phyloP scores from a whole-genome alignment of 106 monocot species.

The Cymbidium sinense region DNA sequence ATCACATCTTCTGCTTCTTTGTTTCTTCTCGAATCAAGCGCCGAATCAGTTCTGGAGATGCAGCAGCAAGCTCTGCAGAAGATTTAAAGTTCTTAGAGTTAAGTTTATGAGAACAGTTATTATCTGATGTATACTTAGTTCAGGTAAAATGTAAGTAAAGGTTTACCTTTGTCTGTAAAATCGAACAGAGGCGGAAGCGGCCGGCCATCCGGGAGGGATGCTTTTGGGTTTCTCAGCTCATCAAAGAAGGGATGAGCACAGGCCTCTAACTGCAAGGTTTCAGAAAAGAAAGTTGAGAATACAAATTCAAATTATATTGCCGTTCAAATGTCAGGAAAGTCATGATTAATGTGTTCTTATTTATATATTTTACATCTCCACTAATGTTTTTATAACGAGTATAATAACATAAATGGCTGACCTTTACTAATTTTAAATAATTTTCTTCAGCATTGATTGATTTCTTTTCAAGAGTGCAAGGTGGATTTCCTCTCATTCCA shows the following conservation, averaged over 20 bases:
- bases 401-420: background rate
- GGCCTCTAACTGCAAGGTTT: slow-evolving; percentile 51
- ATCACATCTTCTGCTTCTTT: slow-evolving; percentile 2
- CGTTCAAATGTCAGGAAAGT: background rate
- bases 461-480: background rate
- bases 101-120: background rate
- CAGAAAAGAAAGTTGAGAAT: background rate
- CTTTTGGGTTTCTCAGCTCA: slow-evolving; percentile 57
- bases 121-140: background rate
- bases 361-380: no score
- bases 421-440: background rate
- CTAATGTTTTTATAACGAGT: no score
- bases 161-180: slow-evolving; percentile 48
- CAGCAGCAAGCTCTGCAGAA: slow-evolving; percentile 9
- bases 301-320: background rate
- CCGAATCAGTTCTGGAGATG: slow-evolving; percentile 11
- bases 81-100: background rate
- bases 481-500: background rate
- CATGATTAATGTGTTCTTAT: background rate
- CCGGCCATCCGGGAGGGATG: slow-evolving; percentile 50
- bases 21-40: slow-evolving; percentile 3
- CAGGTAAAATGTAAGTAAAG: background rate
- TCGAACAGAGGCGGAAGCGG: slow-evolving; percentile 58
- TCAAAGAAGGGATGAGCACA: slow-evolving; percentile 75
- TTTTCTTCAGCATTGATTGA: background rate